Evolutionary conservation across 1,284 basidiomycete species (phyloP).

Genomic region (Somion occarium): DNA sequence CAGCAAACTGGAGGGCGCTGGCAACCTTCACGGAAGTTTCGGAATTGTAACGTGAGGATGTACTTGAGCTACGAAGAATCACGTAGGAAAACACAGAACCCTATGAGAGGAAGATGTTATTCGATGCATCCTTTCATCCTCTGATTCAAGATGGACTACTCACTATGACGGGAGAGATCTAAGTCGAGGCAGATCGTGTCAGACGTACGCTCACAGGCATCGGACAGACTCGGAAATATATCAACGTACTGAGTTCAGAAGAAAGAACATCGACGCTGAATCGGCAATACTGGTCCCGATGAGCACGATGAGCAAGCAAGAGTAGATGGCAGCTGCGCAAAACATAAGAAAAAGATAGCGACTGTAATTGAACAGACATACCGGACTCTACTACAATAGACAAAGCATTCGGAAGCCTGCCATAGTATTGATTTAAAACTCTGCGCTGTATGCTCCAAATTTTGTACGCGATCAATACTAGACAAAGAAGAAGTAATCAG

Average conservation of each 20-base stretch:
- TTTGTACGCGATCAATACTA: constrained; percentile 11
- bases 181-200: no score
- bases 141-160: no score
- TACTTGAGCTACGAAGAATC: not conserved
- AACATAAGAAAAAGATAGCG: not conserved
- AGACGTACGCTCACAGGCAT: not conserved
- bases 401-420: constrained; percentile 2
- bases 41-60: not conserved
- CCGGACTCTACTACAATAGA: constrained; percentile 16
- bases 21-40: no score
- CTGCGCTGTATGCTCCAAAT: constrained; percentile 11
- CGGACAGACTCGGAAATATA: no score
- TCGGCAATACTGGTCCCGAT: constrained; percentile 10
- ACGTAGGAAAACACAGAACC: not conserved
- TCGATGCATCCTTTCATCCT: no score
- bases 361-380: constrained; percentile 1
- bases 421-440: not conserved
- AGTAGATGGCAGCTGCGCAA: constrained; percentile 15
- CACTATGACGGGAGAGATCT: no score
- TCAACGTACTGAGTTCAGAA: constrained; percentile 13
- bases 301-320: constrained; percentile 11
- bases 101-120: no score
- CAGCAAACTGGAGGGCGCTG: no score
- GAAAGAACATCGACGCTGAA: constrained; percentile 11
- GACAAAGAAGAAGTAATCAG: no score